Base-by-base conservation (phyloP, 768 basidiomycete genomes). In the Mycena kentingensis region DNA sequence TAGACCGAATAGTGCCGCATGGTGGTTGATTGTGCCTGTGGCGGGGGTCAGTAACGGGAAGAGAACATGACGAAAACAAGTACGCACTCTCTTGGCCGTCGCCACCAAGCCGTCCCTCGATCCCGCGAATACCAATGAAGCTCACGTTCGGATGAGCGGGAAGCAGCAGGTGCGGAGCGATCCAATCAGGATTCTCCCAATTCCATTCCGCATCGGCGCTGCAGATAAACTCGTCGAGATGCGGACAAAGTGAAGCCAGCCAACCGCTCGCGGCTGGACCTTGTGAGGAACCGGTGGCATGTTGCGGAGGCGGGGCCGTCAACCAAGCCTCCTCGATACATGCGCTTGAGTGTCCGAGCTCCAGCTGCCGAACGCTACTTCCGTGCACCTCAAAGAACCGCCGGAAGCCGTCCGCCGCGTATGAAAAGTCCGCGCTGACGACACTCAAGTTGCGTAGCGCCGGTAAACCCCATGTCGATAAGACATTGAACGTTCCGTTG, bases 191-290 rank as follows among this genome's bases (percentile, higher is more conserved):
- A 46, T 73, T 76, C 59, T 82, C 77, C 88, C 88, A 89, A 56
- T 88, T 85, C 88, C 88, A 90, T 61, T 87, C 87, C 1, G 87
- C 87, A 54, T 89, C 86, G 2, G 88, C 87, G 37, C 78, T 80
- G 63, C 86, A 88, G 43, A 90, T 84, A 65, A 90, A 85, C 60
- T 87, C 77, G 28, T 70, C 71, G 31, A 90, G 72, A 57, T 84
- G 82, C 0, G 88, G 88, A 57, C 85, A 87, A 82, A 42, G 41
- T 12, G 41, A 42, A 6, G 41, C 41, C 22, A 42, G 24, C 41
- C 22, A 42, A 42, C 22, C 13, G 41, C 41, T 7, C n/a, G 41
- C n/a, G n/a, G n/a, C n/a, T n/a, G n/a, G 83, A 86, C 16, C 73
- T 73, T n/a, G 81, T 82, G 5, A 89, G 73, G 4, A 79, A 36